These are phyloP conservation scores for Narthecium ossifragum DNA, from an alignment of 106 monocot species.

Conservation along the genomic window DNA sequence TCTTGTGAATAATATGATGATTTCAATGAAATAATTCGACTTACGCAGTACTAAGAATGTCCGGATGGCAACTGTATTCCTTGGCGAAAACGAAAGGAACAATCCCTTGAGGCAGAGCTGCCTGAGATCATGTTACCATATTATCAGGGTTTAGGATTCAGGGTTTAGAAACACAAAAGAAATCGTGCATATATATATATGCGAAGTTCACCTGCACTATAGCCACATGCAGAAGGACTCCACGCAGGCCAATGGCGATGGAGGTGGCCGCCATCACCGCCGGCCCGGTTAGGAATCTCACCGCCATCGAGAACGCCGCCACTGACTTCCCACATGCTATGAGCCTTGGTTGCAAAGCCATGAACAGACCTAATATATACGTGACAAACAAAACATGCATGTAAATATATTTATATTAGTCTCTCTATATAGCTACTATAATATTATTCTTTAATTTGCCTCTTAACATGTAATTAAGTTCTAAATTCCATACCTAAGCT, in stretches of 20 bases:
- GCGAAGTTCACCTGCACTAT: conserved; percentile 57
- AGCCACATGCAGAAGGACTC: conserved; percentile 69
- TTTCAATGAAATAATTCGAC: not conserved
- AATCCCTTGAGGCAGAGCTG: conserved; percentile 87
- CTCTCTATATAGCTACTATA: too few species aligned
- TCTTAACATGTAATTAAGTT: not conserved
- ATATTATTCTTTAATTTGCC: too few species aligned
- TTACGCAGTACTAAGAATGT: conserved; percentile 71
- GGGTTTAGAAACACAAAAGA: too few species aligned
- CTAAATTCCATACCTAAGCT: conserved; percentile 48
- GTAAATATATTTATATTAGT: too few species aligned
- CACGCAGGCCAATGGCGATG: conserved; percentile 67
- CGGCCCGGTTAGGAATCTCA: conserved; percentile 77
- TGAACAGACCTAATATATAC: conserved; percentile 65
- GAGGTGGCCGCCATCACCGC: conserved; percentile 75
- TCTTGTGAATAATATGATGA: not conserved
- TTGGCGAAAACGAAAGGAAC: conserved; percentile 93
- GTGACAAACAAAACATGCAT: not conserved
- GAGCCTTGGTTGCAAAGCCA: conserved; percentile 89
- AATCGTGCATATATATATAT: too few species aligned
- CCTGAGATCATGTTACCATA: conserved; percentile 26
- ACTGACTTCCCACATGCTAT: conserved; percentile 78
- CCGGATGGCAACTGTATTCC: conserved; percentile 87
- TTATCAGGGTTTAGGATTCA: not conserved
- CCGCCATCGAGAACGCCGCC: conserved; percentile 73